These are phyloP conservation scores for Hypoxylon lenormandii DNA, from an alignment of 495 filamentous ascomycete genomes.

Conservation along the genomic window DNA sequence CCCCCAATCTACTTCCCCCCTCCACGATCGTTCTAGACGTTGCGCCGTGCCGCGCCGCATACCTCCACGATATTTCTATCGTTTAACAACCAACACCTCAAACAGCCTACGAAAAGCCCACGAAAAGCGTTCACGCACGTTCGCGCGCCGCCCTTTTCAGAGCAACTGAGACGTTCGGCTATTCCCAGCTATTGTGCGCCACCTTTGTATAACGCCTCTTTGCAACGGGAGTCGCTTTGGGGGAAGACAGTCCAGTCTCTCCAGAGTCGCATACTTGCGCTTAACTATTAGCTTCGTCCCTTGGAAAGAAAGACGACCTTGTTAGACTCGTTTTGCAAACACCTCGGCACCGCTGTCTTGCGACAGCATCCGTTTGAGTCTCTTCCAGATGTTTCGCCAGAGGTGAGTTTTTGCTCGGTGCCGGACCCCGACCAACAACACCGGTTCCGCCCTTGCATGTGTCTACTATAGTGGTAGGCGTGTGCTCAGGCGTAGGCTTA, in stretches of 20 bases:
- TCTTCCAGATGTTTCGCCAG: conserved; percentile 55
- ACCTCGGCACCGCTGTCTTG: conserved; percentile 39
- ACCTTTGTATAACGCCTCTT: neutral
- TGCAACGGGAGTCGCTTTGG: conserved; percentile 15
- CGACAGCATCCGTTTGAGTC: conserved; percentile 44
- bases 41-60: conserved; percentile 38
- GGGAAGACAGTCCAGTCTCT: conserved; percentile 5
- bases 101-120: conserved; percentile 36
- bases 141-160: conserved; percentile 23
- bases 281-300: conserved; percentile 20
- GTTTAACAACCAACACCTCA: conserved; percentile 22
- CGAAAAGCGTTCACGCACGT: conserved; percentile 27
- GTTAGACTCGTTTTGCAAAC: conserved; percentile 40
- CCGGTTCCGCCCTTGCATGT: conserved; percentile 30
- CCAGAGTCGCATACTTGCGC: conserved; percentile 31
- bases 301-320: conserved; percentile 11
- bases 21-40: conserved; percentile 49
- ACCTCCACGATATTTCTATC: conserved; percentile 43
- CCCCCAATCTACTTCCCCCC: conserved; percentile 36
- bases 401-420: conserved; percentile 46
- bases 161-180: conserved; percentile 29
- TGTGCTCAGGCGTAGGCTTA: conserved; percentile 6
- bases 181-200: conserved; percentile 23
- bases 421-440: conserved; percentile 4
- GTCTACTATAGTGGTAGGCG: conserved; percentile 1